Conservation (phyloP, 371 early-diverging fungal genomes). For the Mucor piriformis region DNA sequence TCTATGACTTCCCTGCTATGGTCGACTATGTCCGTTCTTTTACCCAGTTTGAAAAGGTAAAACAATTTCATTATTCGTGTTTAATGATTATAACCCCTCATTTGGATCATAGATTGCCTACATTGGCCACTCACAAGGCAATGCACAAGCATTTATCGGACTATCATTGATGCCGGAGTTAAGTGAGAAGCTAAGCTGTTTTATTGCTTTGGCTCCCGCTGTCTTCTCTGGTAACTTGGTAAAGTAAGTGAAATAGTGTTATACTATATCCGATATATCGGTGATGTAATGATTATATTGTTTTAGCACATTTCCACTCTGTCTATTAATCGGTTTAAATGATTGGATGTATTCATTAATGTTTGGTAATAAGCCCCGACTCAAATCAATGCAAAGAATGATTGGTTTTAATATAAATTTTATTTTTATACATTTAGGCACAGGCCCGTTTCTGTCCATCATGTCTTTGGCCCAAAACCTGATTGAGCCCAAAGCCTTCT, state of each 20-base stretch:
- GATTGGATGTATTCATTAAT: slow-evolving; percentile 27
- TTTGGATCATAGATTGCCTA: slow-evolving; percentile 40
- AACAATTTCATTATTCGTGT: too few species aligned
- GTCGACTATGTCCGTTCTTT: slow-evolving; percentile 40
- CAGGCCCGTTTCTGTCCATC: slow-evolving; percentile 48
- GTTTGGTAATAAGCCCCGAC: slow-evolving; percentile 35
- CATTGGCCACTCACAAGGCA: slow-evolving; percentile 67
- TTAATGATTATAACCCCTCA: too few species aligned
- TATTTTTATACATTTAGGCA: slow-evolving; percentile 31
- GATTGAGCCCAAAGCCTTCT: slow-evolving; percentile 28
- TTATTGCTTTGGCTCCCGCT: slow-evolving; percentile 63
- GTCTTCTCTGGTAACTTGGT: slow-evolving; percentile 54
- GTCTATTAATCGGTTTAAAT: slow-evolving; percentile 31
- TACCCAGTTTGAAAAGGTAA: slow-evolving; percentile 31
- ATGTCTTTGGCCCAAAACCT: slow-evolving; percentile 47
- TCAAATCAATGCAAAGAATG: not conserved
- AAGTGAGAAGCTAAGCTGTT: slow-evolving; percentile 45
- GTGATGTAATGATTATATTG: slow-evolving; percentile 4
- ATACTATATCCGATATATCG: not conserved
- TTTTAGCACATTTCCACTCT: slow-evolving; percentile 34
- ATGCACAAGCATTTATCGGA: slow-evolving; percentile 59
- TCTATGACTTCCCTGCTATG: slow-evolving; percentile 51
- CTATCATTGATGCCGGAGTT: slow-evolving; percentile 46
- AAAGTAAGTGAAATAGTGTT: slow-evolving; percentile 23
- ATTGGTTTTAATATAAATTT: slow-evolving; percentile 1